Evolutionary conservation across 2,329 filamentous ascomycete genomes (phyloP), one percentile per base, ranked within the genome.

Genomic region (Corniculantispora saksenae): DNA sequence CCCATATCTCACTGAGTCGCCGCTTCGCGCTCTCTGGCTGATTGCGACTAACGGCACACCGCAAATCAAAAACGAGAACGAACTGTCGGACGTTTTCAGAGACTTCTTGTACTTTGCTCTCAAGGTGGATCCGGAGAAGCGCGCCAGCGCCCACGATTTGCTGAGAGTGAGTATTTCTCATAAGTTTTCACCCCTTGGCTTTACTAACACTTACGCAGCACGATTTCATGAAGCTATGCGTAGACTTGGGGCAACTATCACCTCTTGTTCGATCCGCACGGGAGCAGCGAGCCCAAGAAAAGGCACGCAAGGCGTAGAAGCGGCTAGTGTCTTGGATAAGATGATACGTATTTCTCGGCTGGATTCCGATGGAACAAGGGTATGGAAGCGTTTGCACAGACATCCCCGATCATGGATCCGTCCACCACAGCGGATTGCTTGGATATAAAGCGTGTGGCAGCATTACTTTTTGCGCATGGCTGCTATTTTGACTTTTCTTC

Each of bases 21-120:
- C 95, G 6, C 84, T 99, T 27, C 89, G 94, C 67, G 95, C 95
- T 1, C 84, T 99, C 45, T 99, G 95, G 84, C 81, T 99, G 71
- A 99, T 99, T 76, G 95, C 95, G 62, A 98, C 95, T 40, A 97
- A 97, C 74, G 95, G 95, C 56, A 98, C 95, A 19, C 95, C 95
- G 2, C 85, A 90, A 61, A 97, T 99, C 80, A 98, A 98, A 80
- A 93, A 97, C 69, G 93, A 97, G 77, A 87, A 94, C 64, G 89
- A 90, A 56, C 79, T 98, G 59, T 92, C 91, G 12, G 82, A 87
- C 0, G 86, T 94, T 3, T 97, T 99, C 83, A 87, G 89, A 68
- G 94, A 98, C 77, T 99, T 98, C 78, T 81, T 99, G 68, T 89
- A 91, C 73, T 93, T 97, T 78, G 94, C 95, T 7, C 84, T 99